phyloP scores from a whole-genome alignment of 495 filamentous ascomycete genomes.

The Penicillium crystallinum region DNA sequence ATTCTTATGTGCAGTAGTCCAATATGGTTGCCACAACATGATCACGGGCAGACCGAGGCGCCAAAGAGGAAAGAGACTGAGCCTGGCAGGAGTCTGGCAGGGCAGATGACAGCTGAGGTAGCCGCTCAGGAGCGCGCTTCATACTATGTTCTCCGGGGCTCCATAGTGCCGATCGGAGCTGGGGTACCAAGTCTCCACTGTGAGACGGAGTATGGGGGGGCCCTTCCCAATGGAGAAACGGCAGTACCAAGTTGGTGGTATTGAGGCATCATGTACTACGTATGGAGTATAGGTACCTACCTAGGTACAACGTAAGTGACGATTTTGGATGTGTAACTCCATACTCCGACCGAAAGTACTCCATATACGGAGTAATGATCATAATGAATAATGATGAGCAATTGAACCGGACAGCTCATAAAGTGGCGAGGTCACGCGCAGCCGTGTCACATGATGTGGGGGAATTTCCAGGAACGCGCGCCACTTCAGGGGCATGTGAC shows the following conservation, averaged over 20 bases:
- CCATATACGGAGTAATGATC: too few relatives aligned
- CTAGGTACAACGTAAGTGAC: not conserved
- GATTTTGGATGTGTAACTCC: too few relatives aligned
- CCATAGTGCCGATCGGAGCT: not conserved
- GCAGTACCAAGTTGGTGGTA: not conserved
- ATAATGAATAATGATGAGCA: not conserved
- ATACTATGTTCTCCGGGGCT: not conserved
- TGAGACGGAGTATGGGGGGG: not conserved
- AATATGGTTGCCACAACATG: not conserved
- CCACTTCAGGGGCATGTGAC: constrained; percentile 16
- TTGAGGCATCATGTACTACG: not conserved
- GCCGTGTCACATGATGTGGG: constrained; percentile 19
- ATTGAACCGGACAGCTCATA: constrained; percentile 5
- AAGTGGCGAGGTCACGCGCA: constrained; percentile 23
- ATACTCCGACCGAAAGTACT: too few relatives aligned
- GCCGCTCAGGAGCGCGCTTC: constrained; percentile 8
- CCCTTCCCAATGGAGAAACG: not conserved
- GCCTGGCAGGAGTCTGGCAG: not conserved
- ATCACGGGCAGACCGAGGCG: constrained; percentile 11
- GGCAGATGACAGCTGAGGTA: constrained; percentile 14
- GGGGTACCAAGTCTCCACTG: not conserved
- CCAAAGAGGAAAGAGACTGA: constrained; percentile 8
- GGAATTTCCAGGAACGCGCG: constrained; percentile 9
- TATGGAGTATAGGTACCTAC: too few relatives aligned
- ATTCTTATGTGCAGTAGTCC: not conserved